Conservation (phyloP, 768 basidiomycete genomes). For the Crepidotus variabilis region DNA sequence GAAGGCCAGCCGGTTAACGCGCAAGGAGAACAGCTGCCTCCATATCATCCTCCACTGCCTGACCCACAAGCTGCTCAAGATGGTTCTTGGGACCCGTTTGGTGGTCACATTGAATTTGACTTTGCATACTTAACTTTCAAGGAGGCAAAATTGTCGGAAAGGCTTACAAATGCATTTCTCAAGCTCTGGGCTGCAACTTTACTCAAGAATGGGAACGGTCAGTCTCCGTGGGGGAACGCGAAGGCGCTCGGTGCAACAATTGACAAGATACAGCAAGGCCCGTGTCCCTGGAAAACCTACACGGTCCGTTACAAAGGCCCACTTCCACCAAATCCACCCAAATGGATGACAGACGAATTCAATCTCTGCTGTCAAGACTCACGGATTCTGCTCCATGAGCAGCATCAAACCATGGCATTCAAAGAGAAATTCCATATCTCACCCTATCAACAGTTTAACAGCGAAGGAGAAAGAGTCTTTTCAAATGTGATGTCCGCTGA, state of each 20-base stretch:
- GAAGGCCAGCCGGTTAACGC: conserved; percentile 4
- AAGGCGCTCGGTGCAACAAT: conserved; percentile 29
- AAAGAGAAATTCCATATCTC: conserved; percentile 24
- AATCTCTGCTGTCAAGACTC: conserved; percentile 30
- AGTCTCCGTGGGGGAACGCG: conserved; percentile 26
- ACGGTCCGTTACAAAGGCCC: conserved; percentile 21
- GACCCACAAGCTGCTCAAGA: neutral
- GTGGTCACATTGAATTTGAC: conserved; percentile 6
- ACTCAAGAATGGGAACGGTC: neutral
- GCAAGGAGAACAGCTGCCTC: neutral
- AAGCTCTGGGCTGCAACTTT: conserved; percentile 15
- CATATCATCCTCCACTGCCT: neutral
- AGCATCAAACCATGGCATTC: conserved; percentile 28
- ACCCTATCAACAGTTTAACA: conserved; percentile 23
- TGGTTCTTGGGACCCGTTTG: conserved; percentile 13
- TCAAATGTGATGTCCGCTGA: conserved; percentile 37
- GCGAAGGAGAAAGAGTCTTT: conserved; percentile 20
- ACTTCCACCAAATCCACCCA: conserved; percentile 4
- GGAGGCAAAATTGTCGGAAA: conserved; percentile 11
- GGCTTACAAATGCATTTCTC: conserved; percentile 20
- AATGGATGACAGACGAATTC: conserved; percentile 10
- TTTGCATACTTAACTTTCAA: conserved; percentile 16
- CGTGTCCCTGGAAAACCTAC: conserved; percentile 28
- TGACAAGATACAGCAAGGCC: conserved; percentile 20
- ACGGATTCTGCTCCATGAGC: conserved; percentile 17